These are phyloP conservation scores for Botrytis fragariae DNA, from an alignment of 2,329 filamentous ascomycete genomes.

Conservation along the genomic window DNA sequence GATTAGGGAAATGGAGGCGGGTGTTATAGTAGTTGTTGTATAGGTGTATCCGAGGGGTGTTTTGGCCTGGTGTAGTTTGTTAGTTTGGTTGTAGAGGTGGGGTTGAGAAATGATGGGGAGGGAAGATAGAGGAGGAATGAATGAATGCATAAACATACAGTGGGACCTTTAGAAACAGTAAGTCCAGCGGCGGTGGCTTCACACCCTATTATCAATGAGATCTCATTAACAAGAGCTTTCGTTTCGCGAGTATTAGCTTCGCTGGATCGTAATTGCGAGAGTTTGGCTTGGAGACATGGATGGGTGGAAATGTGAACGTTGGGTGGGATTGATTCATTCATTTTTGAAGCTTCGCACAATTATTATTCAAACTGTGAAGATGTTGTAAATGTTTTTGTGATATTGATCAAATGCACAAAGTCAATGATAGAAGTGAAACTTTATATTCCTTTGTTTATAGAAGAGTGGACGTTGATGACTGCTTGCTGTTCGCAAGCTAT, in stretches of 20 bases:
- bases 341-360: slow-evolving; percentile 21
- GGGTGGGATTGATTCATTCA: slow-evolving; percentile 46
- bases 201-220: slow-evolving; percentile 75
- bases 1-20: slow-evolving; percentile 73
- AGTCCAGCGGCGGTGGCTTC: slow-evolving; percentile 73
- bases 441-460: slow-evolving; percentile 6
- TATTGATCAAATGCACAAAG: not conserved
- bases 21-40: slow-evolving; percentile 56
- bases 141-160: slow-evolving; percentile 47
- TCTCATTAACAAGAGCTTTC: slow-evolving; percentile 80
- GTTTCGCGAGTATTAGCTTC: slow-evolving; percentile 70
- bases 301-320: slow-evolving; percentile 79
- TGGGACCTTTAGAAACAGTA: slow-evolving; percentile 55
- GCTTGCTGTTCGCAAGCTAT: slow-evolving; percentile 3
- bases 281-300: slow-evolving; percentile 82
- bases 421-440: not conserved
- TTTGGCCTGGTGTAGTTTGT: slow-evolving; percentile 54
- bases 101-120: not conserved
- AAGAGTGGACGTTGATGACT: slow-evolving; percentile 4
- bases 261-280: slow-evolving; percentile 81
- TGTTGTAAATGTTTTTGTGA: not conserved
- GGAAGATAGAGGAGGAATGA: not conserved
- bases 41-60: slow-evolving; percentile 80
- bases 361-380: not conserved
- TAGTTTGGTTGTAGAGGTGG: not conserved